Percentiles rank a stretch among this genome's conserved stretches.
phyloP scores from a whole-genome alignment of 140 eudicot genomes.

The Bidens hawaiensis region DNA sequence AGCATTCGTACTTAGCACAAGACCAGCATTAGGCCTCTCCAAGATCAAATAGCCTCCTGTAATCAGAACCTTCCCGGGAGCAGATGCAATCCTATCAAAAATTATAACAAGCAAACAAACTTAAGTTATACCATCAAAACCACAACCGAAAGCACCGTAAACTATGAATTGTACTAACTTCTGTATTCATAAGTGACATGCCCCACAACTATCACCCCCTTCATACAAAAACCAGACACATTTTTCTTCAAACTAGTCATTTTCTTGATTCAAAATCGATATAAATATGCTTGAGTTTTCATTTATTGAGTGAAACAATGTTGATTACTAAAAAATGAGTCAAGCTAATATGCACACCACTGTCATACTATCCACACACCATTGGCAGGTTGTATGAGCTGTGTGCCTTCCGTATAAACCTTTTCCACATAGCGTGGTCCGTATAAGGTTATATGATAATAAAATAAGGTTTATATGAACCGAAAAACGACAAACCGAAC shows the following conservation, averaged over 20 bases:
- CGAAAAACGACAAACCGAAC: too few species aligned
- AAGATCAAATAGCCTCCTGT: conserved; percentile 86
- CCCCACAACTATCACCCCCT: background rate
- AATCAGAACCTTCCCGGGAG: too few species aligned
- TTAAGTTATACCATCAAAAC: background rate
- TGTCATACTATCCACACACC: too few species aligned
- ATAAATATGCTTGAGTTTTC: conserved; percentile 7
- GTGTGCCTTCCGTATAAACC: too few species aligned
- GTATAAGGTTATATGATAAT: too few species aligned
- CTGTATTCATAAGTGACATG: background rate
- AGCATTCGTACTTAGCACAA: conserved; percentile 93
- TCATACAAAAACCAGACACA: background rate
- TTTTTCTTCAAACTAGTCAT: background rate
- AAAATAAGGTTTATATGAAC: too few species aligned
- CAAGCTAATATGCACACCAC: too few species aligned
- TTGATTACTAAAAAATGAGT: too few species aligned
- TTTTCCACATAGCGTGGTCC: too few species aligned
- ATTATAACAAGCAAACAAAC: background rate
- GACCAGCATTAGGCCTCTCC: conserved; percentile 97
- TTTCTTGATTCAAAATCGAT: background rate
- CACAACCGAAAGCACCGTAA: background rate
- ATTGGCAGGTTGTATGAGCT: too few species aligned
- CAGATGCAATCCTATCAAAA: conserved; percentile 68
- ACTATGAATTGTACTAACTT: background rate
- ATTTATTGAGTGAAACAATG: background rate